Conservation (phyloP, 2,329 filamentous ascomycete species). For the Cordyceps tenuipes region DNA sequence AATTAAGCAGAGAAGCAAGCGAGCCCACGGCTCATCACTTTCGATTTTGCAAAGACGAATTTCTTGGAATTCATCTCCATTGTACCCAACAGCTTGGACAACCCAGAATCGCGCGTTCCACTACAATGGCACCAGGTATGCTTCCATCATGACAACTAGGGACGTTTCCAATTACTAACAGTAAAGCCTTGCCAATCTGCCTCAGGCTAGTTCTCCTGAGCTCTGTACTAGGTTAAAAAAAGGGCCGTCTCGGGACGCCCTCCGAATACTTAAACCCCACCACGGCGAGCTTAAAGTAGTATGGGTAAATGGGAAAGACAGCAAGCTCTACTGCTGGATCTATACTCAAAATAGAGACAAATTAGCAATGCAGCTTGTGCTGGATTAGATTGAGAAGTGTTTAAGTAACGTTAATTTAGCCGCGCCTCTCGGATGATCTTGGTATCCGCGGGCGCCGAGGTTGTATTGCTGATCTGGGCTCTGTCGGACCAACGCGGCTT, state of each 20-base stretch:
- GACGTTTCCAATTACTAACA: neutral
- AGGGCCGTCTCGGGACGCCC: neutral
- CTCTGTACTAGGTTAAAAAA: neutral
- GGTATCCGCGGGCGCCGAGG: neutral
- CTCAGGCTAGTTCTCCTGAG: neutral
- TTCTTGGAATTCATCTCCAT: too few species aligned
- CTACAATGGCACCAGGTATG: neutral
- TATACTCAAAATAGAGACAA: neutral
- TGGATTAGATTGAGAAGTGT: neutral
- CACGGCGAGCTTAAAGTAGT: slow-evolving; percentile 5
- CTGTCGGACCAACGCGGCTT: too few species aligned
- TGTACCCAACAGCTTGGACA: too few species aligned
- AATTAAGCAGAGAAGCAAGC: too few species aligned
- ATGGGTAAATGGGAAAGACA: neutral
- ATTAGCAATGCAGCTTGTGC: too few species aligned
- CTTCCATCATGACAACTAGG: neutral
- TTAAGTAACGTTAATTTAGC: neutral
- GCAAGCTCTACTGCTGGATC: neutral
- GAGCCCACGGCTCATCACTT: too few species aligned
- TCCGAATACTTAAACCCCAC: slow-evolving; percentile 5
- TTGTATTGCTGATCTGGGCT: too few species aligned
- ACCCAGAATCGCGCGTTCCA: too few species aligned
- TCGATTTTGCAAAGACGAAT: too few species aligned
- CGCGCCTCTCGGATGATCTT: neutral
- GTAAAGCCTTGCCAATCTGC: neutral